Evolutionary conservation across 495 filamentous ascomycete genomes (phyloP).

Genomic region (Acidomyces sp.): DNA sequence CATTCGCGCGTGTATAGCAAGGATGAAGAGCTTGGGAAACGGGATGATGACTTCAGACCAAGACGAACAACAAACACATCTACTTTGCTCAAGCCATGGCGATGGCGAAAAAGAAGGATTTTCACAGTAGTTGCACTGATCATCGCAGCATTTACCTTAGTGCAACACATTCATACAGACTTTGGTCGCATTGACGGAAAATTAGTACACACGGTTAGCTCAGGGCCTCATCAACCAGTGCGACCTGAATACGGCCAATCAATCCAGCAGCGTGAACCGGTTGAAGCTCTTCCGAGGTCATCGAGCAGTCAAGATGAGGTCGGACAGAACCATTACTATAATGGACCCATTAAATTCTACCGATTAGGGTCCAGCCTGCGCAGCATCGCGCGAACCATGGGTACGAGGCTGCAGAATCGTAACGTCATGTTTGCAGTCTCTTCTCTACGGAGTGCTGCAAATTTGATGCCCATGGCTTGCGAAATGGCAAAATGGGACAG

Average conservation of each 20-base stretch:
- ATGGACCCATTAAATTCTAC: slow-evolving; percentile 45
- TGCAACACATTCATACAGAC: slow-evolving; percentile 18
- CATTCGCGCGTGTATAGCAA: slow-evolving; percentile 8
- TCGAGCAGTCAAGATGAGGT: slow-evolving; percentile 13
- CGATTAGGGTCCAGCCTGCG: slow-evolving; percentile 39
- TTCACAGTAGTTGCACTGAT: slow-evolving; percentile 31
- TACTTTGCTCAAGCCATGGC: slow-evolving; percentile 29
- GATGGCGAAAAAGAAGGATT: slow-evolving; percentile 33
- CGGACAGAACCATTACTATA: slow-evolving; percentile 34
- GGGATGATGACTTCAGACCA: slow-evolving; percentile 49
- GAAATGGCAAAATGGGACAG: slow-evolving; percentile 43
- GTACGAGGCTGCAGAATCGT: slow-evolving; percentile 30
- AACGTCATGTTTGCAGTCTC: slow-evolving; percentile 48
- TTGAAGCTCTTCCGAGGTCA: slow-evolving; percentile 19
- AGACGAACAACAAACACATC: slow-evolving; percentile 23
- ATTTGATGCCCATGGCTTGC: slow-evolving; percentile 47
- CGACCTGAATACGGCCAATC: background rate
- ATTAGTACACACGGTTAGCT: background rate
- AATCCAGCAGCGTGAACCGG: slow-evolving; percentile 10
- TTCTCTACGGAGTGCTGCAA: slow-evolving; percentile 40
- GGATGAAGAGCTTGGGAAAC: slow-evolving; percentile 60
- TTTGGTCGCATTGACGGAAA: background rate
- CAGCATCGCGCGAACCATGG: slow-evolving; percentile 25
- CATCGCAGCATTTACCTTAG: slow-evolving; percentile 29
- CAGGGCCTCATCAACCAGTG: background rate